These are phyloP conservation scores for Scedosporium minutisporum DNA, from an alignment of 2,329 filamentous ascomycete genomes.

Conservation along the genomic window DNA sequence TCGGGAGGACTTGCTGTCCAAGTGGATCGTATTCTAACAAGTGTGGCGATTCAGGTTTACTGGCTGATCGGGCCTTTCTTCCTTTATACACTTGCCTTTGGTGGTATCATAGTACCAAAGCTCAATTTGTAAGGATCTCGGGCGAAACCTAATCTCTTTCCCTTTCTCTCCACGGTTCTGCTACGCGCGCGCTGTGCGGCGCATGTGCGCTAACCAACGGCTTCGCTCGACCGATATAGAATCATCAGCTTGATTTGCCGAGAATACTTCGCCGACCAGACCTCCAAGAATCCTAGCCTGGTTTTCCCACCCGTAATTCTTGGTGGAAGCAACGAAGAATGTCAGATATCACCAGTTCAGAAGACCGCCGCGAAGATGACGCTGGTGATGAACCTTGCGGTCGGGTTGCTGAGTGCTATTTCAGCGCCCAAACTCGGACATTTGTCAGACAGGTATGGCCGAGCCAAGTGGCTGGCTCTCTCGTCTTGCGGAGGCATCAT, in stretches of 20 bases:
- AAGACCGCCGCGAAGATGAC: constrained; percentile 67
- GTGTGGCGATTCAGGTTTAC: constrained; percentile 47
- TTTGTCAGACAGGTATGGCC: constrained; percentile 78
- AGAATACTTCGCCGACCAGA: constrained; percentile 66
- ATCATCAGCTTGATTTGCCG: constrained; percentile 77
- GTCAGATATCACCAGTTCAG: constrained; percentile 70
- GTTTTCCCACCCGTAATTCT: constrained; percentile 55
- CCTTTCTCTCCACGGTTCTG: not conserved
- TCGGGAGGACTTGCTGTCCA: not conserved
- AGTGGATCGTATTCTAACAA: constrained; percentile 13
- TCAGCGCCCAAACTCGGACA: constrained; percentile 75
- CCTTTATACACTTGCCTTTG: constrained; percentile 76
- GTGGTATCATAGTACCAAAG: constrained; percentile 75
- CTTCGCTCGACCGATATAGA: constrained; percentile 22
- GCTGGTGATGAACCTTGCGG: constrained; percentile 63
- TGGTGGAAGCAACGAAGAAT: constrained; percentile 66
- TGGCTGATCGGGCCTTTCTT: constrained; percentile 78
- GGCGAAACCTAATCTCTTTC: too few species aligned
- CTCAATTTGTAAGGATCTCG: constrained; percentile 56
- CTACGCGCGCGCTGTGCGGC: not conserved
- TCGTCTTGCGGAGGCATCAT: constrained; percentile 65
- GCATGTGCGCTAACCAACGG: not conserved
- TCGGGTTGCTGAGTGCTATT: constrained; percentile 70
- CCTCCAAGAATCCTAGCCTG: constrained; percentile 46
- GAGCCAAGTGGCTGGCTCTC: constrained; percentile 63